Evolutionary conservation across 768 basidiomycete species (phyloP).

Genomic region (Pholiota conissans): DNA sequence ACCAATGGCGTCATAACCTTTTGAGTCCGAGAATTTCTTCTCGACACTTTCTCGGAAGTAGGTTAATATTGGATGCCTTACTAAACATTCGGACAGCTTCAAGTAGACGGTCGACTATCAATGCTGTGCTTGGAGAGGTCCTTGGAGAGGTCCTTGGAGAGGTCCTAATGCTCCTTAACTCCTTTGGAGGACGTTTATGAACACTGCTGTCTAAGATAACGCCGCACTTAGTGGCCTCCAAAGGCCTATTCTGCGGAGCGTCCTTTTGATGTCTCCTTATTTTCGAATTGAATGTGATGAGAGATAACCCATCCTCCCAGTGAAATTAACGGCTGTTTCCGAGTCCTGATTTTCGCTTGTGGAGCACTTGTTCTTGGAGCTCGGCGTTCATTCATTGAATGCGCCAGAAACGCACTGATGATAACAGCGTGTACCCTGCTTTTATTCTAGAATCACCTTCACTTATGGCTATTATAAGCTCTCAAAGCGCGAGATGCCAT

Average conservation of each 20-base stretch:
- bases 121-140: too few species aligned
- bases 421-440: background rate
- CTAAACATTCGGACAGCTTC: background rate
- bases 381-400: background rate
- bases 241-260: too few species aligned
- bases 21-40: background rate
- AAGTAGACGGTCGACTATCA: too few species aligned
- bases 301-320: too few species aligned
- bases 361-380: background rate
- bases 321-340: background rate
- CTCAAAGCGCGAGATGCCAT: background rate
- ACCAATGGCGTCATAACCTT: background rate
- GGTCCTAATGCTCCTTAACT: too few species aligned
- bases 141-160: too few species aligned
- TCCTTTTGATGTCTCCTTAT: too few species aligned
- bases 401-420: background rate
- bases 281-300: too few species aligned
- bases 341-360: background rate
- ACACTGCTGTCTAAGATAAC: too few species aligned
- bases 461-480: background rate
- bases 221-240: too few species aligned
- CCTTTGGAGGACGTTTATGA: too few species aligned
- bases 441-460: background rate
- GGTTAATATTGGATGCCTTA: background rate
- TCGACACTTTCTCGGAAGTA: background rate